These are phyloP conservation scores for Chaetothyriales sp. DNA, from an alignment of 2,329 filamentous ascomycete species.

Conservation along the genomic window DNA sequence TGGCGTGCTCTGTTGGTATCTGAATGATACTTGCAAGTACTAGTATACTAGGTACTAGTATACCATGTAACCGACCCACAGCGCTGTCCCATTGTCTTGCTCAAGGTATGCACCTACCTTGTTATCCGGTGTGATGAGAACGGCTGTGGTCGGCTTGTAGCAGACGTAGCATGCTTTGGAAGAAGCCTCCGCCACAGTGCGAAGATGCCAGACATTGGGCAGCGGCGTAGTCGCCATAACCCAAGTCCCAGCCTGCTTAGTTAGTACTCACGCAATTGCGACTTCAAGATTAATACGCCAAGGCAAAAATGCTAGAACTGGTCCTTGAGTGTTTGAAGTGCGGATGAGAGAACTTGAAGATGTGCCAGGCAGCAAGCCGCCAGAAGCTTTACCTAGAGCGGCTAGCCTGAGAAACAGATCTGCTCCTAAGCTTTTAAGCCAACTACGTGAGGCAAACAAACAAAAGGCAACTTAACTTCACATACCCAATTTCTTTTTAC, in stretches of 20 bases:
- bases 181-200: conserved; percentile 71
- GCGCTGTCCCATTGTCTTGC: not conserved
- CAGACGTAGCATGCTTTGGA: conserved; percentile 81
- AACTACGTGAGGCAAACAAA: too few relatives aligned
- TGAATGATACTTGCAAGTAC: too few relatives aligned
- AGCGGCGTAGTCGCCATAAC: conserved; percentile 25
- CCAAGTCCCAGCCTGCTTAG: not conserved
- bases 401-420: not conserved
- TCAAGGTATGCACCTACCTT: conserved; percentile 45
- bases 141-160: conserved; percentile 74
- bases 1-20: conserved; percentile 20
- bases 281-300: too few relatives aligned
- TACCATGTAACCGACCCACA: conserved; percentile 1
- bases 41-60: too few relatives aligned
- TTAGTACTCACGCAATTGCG: too few relatives aligned
- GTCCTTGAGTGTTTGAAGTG: not conserved
- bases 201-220: conserved; percentile 70
- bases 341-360: not conserved
- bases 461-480: too few relatives aligned
- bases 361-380: not conserved
- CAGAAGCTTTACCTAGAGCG: not conserved
- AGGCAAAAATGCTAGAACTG: too few relatives aligned
- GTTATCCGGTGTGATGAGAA: conserved; percentile 77
- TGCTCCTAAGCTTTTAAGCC: too few relatives aligned
- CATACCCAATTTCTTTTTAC: too few relatives aligned